Conservation (phyloP, 768 basidiomycete species). For the Mycena chlorophos region DNA sequence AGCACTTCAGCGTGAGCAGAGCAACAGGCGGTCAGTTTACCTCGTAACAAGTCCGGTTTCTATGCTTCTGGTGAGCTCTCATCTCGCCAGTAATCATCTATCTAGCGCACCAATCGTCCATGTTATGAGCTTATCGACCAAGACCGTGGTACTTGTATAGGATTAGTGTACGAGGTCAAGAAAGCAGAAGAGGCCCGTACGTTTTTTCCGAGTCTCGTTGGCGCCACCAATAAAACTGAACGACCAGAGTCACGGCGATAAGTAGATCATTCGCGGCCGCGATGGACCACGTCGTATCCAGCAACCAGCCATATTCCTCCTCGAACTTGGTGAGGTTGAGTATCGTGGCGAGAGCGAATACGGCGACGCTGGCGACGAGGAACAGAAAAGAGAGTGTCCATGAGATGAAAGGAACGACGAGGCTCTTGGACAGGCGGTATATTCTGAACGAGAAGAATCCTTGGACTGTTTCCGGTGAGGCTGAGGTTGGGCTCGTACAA, state of each 20-base stretch:
- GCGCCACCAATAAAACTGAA: not conserved
- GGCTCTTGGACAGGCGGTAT: constrained; percentile 14
- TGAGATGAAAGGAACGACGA: constrained; percentile 11
- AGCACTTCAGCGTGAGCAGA: not conserved
- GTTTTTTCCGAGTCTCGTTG: not conserved
- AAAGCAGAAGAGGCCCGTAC: too few species aligned
- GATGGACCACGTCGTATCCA: constrained; percentile 8
- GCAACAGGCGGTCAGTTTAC: not conserved
- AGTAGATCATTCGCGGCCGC: constrained; percentile 14
- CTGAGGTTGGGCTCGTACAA: too few species aligned
- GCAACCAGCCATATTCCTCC: constrained; percentile 11
- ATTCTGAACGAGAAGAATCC: constrained; percentile 17
- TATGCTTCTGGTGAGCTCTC: not conserved
- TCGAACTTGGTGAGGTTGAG: not conserved
- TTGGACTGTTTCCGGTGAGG: constrained; percentile 6
- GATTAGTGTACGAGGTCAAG: not conserved
- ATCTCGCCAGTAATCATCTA: not conserved
- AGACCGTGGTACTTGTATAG: not conserved
- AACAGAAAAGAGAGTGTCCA: constrained; percentile 15
- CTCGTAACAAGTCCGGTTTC: constrained; percentile 16
- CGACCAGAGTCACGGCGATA: constrained; percentile 4
- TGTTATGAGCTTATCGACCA: constrained; percentile 12
- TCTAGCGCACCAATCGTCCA: constrained; percentile 6
- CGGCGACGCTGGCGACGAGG: not conserved
- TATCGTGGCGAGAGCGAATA: not conserved